Base-by-base conservation (phyloP, 805 yeast genomes). In the Wickerhamiella kazuoi region DNA sequence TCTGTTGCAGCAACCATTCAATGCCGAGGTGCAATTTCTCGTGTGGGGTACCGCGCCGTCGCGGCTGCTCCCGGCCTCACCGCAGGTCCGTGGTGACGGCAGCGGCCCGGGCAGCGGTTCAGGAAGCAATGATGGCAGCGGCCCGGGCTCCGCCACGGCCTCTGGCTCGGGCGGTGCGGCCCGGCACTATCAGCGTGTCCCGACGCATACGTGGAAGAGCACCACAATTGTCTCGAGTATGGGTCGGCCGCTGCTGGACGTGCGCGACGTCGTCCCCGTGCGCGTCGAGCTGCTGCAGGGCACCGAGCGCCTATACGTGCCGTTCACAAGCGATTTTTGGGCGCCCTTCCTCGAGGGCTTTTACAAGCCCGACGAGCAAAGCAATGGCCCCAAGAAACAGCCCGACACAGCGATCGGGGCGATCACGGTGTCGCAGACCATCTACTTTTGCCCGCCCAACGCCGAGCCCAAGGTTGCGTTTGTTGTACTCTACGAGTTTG, bases 241-340 rank as follows among this genome's bases (percentile, higher is more conserved):
- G 46, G 55, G 54, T 34, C 50, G 50, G 23, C 50, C 53, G 37
- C 46, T 54, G 40, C 48, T 54, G 24, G 46, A 47, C 26, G 43
- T 54, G 26, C 38, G 44, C n/a, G 55, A 40, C 24, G 29, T 40
- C 14, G 39, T 36, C 18, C 33, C 43, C 3, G 43, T 40, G 14
- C 35, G 43, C n/a, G 43, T 36, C 21, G 52, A 49, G 34, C 47
- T 50, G 34, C 44, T 51, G 24, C 39, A 46, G 26, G 45, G 51
- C 28, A 43, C 45, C 29, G 62, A 59, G 37, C 46, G 54, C 28
- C 47, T 59, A n/a, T 46, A 32, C 21, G 48, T 59, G 20, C 62
- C 62, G 13, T 57, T 57, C 44, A 52, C 61, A 15, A 45, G 55
- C 18, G 64, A 59, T 39, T 59, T 59, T 44, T 59, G 63, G 62